phyloP scores from a whole-genome alignment of 768 basidiomycete species.

The Clathrus columnatus region DNA sequence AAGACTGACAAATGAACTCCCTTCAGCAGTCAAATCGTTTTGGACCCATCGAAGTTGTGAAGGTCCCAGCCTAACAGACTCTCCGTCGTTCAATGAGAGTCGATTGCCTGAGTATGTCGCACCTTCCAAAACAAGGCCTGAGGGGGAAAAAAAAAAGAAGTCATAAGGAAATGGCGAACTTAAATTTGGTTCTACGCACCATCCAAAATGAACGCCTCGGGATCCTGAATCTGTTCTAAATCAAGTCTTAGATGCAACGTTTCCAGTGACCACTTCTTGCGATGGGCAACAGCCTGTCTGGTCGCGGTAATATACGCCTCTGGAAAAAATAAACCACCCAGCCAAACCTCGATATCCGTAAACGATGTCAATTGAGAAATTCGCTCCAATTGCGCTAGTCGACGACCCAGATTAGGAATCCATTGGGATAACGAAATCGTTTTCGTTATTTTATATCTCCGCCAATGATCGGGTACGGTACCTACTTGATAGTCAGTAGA shows the following conservation, averaged over 20 bases:
- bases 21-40: conserved; percentile 19
- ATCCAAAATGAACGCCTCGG: conserved; percentile 76
- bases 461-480: conserved; percentile 83
- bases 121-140: conserved; percentile 83
- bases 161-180: neutral
- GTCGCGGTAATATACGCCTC: conserved; percentile 95
- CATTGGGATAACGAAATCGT: conserved; percentile 76
- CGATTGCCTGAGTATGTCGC: conserved; percentile 64
- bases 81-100: conserved; percentile 79
- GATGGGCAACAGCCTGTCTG: conserved; percentile 90
- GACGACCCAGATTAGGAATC: conserved; percentile 73
- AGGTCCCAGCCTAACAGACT: conserved; percentile 64
- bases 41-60: conserved; percentile 89
- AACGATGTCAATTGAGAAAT: conserved; percentile 58
- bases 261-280: conserved; percentile 88
- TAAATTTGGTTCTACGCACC: conserved; percentile 43
- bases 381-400: conserved; percentile 73
- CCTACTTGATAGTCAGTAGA: conserved; percentile 35
- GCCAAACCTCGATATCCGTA: conserved; percentile 73
- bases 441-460: conserved; percentile 79
- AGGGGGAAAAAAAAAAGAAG: conserved; percentile 7
- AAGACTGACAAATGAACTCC: conserved; percentile 55
- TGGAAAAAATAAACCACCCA: conserved; percentile 93
- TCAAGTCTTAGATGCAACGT: conserved; percentile 74
- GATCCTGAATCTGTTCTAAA: conserved; percentile 71